A percentile compares a stretch with the other conserved stretches of the same genome.
Evolutionary conservation across 805 yeast species (phyloP).

Genomic region (Teunomyces barrocoloradensis): DNA sequence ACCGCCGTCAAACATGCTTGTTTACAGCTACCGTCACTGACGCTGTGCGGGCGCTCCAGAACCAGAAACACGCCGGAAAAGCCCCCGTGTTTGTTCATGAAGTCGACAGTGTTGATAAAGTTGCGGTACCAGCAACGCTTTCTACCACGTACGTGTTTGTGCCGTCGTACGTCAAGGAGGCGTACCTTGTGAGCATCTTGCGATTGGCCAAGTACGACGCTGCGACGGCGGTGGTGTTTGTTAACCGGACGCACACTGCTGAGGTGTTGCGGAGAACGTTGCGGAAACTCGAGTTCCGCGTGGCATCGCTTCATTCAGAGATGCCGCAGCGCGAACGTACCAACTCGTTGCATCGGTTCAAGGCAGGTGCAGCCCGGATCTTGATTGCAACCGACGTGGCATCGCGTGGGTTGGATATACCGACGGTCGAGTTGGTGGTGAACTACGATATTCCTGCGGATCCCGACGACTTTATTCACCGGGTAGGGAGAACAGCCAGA

Average conservation of each 20-base stretch:
- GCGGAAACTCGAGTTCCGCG: constrained; percentile 69
- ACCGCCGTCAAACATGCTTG: constrained; percentile 77
- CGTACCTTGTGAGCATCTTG: constrained; percentile 71
- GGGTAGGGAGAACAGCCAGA: constrained; percentile 99
- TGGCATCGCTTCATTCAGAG: constrained; percentile 89
- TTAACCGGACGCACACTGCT: constrained; percentile 86
- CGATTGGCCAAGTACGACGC: constrained; percentile 60
- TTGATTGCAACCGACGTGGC: constrained; percentile 96
- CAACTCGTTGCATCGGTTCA: constrained; percentile 85
- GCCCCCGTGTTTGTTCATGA: constrained; percentile 68
- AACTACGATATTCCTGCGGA: constrained; percentile 95
- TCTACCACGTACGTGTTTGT: constrained; percentile 65
- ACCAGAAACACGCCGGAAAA: constrained; percentile 54
- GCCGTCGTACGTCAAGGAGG: constrained; percentile 88
- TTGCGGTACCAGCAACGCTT: constrained; percentile 78
- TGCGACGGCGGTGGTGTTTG: constrained; percentile 80
- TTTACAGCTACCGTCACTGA: constrained; percentile 97
- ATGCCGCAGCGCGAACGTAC: constrained; percentile 92
- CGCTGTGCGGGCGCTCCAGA: constrained; percentile 77
- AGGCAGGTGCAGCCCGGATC: constrained; percentile 92
- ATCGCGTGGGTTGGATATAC: constrained; percentile 95
- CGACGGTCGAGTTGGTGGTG: constrained; percentile 82
- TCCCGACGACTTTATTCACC: constrained; percentile 92
- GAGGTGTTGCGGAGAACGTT: constrained; percentile 81
- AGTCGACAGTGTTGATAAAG: constrained; percentile 66